These are phyloP conservation scores for Coniochaeta hoffmannii DNA, from an alignment of 2,329 filamentous ascomycete species.

Conservation along the genomic window DNA sequence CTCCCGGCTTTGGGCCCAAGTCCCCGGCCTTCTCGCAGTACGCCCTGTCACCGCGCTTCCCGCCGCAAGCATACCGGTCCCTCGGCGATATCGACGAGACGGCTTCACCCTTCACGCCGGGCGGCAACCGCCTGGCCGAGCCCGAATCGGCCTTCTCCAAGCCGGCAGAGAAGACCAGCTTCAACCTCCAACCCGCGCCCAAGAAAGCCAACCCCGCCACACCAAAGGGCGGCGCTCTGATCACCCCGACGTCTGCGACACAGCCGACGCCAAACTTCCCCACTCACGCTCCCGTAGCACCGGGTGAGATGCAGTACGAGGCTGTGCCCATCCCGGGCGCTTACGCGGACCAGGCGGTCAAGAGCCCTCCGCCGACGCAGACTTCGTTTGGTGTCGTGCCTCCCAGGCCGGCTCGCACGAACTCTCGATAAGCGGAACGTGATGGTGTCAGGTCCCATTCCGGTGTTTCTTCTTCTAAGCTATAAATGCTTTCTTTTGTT, in stretches of 20 bases:
- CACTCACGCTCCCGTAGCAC: constrained; percentile 58
- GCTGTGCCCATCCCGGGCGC: constrained; percentile 83
- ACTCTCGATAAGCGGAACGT: constrained; percentile 11
- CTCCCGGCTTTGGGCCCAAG: constrained; percentile 75
- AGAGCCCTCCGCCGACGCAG: constrained; percentile 40
- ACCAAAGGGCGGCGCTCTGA: constrained; percentile 56
- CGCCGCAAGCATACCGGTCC: constrained; percentile 45
- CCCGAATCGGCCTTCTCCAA: constrained; percentile 54
- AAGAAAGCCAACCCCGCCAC: constrained; percentile 73
- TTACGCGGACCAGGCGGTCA: constrained; percentile 54
- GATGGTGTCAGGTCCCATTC: constrained; percentile 2
- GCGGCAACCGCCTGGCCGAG: constrained; percentile 46
- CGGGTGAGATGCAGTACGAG: constrained; percentile 78
- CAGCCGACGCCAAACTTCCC: constrained; percentile 21
- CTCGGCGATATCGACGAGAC: constrained; percentile 26
- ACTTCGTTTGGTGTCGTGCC: constrained; percentile 31
- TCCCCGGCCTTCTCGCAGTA: constrained; percentile 48
- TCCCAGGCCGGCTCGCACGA: constrained; percentile 3
- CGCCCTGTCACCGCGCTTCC: constrained; percentile 54
- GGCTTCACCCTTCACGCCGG: constrained; percentile 40
- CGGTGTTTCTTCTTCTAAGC: constrained; percentile 1
- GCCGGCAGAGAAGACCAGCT: constrained; percentile 41
- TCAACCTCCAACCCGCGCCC: constrained; percentile 78
- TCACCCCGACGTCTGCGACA: constrained; percentile 27
- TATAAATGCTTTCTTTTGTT: constrained; percentile 9